Evolutionary conservation across 306 rosid genomes (phyloP).

Genomic region (Quercus mongolica): DNA sequence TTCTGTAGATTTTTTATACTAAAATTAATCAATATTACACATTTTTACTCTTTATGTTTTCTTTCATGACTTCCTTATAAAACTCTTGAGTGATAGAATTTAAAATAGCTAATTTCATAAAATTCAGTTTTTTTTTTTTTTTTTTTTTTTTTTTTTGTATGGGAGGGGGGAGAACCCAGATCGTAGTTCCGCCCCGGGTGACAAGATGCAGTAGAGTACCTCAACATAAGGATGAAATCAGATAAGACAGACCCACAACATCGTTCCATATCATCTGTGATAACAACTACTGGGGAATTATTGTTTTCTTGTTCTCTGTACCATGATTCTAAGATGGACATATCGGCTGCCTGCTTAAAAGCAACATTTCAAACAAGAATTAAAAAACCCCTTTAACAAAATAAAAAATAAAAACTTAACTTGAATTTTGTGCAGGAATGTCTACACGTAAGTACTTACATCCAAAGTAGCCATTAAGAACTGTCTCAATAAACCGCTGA

Average conservation of each 20-base stretch:
- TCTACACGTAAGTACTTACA: slow-evolving; percentile 36
- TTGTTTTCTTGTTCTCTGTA: slow-evolving; percentile 68
- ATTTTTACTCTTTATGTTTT: too few species aligned
- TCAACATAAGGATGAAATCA: slow-evolving; percentile 70
- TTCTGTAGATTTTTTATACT: too few species aligned
- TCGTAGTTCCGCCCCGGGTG: too few species aligned
- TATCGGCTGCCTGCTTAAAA: slow-evolving; percentile 69
- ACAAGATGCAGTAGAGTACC: slow-evolving; percentile 43
- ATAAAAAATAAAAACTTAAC: not conserved
- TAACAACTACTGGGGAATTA: slow-evolving; percentile 65
- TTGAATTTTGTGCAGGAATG: not conserved
- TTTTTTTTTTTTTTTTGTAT: too few species aligned
- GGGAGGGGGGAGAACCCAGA: too few species aligned
- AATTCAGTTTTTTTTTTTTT: too few species aligned
- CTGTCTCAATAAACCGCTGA: slow-evolving; percentile 72
- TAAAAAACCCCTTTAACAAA: not conserved
- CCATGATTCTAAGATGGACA: slow-evolving; percentile 87
- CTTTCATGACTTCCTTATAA: too few species aligned
- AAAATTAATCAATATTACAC: too few species aligned
- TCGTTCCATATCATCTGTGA: slow-evolving; percentile 76
- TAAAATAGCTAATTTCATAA: too few species aligned
- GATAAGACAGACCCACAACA: slow-evolving; percentile 78
- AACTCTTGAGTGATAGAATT: too few species aligned
- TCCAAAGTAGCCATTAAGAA: slow-evolving; percentile 49
- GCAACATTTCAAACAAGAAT: slow-evolving; percentile 21